Evolutionary conservation across 2,329 filamentous ascomycete species (phyloP).

Genomic region (Fusarium lyarnte): DNA sequence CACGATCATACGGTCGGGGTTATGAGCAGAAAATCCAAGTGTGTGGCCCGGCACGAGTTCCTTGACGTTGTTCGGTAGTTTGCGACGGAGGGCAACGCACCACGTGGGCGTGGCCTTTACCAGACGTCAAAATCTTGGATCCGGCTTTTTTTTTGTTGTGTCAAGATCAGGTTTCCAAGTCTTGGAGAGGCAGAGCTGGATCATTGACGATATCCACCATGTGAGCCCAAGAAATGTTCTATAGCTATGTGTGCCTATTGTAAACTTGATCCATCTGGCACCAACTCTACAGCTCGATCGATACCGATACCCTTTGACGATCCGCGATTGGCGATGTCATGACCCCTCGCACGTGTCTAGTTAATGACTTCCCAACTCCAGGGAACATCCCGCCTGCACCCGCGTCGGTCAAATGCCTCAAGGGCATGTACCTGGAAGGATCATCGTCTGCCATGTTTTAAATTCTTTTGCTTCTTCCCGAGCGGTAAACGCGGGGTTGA

Average conservation of each 20-base stretch:
- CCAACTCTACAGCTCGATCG: slow-evolving; percentile 25
- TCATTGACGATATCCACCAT: slow-evolving; percentile 32
- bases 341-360: slow-evolving; percentile 20
- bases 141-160: slow-evolving; percentile 1
- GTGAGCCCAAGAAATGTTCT: slow-evolving; percentile 9
- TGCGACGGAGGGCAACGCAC: slow-evolving; percentile 34
- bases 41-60: slow-evolving; percentile 19
- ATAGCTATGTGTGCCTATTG: background rate
- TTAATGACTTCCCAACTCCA: slow-evolving; percentile 14
- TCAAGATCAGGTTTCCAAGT: slow-evolving; percentile 27
- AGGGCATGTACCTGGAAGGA: slow-evolving; percentile 26
- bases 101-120: slow-evolving; percentile 36
- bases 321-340: slow-evolving; percentile 41
- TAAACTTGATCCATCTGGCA: slow-evolving; percentile 10
- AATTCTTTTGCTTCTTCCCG: slow-evolving; percentile 6
- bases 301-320: slow-evolving; percentile 26
- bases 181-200: background rate
- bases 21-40: slow-evolving; percentile 12
- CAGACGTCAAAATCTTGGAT: slow-evolving; percentile 29
- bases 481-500: slow-evolving; percentile 44
- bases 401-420: slow-evolving; percentile 35
- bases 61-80: slow-evolving; percentile 26
- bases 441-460: slow-evolving; percentile 24
- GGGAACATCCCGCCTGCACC: slow-evolving; percentile 38
- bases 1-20: slow-evolving; percentile 42